These are phyloP conservation scores for Hypoxylon sp. DNA, from an alignment of 2,329 filamentous ascomycete genomes.

Conservation along the genomic window DNA sequence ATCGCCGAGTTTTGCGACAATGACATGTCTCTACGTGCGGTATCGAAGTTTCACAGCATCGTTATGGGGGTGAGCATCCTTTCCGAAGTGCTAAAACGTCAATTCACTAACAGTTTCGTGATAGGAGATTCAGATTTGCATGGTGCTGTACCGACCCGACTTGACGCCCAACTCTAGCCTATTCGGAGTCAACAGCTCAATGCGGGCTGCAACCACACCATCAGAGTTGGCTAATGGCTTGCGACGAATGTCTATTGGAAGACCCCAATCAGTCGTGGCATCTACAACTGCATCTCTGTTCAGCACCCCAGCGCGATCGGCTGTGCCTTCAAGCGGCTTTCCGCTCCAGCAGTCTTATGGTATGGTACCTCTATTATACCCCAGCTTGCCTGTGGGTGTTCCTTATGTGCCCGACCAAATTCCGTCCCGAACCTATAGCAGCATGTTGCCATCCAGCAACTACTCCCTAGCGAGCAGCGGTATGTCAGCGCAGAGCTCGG, in stretches of 20 bases:
- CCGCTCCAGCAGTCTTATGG: constrained; percentile 55
- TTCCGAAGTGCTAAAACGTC: not conserved
- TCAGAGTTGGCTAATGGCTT: constrained; percentile 50
- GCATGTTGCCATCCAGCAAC: constrained; percentile 49
- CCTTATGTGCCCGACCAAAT: constrained; percentile 57
- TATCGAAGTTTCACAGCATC: constrained; percentile 59
- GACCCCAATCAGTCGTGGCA: constrained; percentile 46
- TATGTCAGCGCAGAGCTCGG: constrained; percentile 45
- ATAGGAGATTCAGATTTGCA: constrained; percentile 53
- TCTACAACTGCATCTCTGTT: constrained; percentile 46
- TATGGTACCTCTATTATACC: constrained; percentile 58
- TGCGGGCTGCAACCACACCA: constrained; percentile 42
- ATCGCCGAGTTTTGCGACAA: constrained; percentile 69
- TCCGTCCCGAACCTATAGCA: constrained; percentile 51
- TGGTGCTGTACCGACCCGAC: constrained; percentile 52
- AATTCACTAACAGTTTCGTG: constrained; percentile 18
- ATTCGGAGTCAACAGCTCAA: constrained; percentile 43
- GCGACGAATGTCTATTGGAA: constrained; percentile 50
- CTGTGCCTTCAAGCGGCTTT: constrained; percentile 44
- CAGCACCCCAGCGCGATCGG: constrained; percentile 47
- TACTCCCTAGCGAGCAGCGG: constrained; percentile 51
- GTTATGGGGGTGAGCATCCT: constrained; percentile 56
- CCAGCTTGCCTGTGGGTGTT: constrained; percentile 53
- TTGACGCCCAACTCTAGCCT: constrained; percentile 41
- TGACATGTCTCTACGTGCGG: constrained; percentile 60